Percentiles rank a stretch among this genome's conserved stretches.
These are phyloP conservation scores for Eimeria acervulina DNA, from an alignment of 169 alveolate species.

Conservation along the genomic window DNA sequence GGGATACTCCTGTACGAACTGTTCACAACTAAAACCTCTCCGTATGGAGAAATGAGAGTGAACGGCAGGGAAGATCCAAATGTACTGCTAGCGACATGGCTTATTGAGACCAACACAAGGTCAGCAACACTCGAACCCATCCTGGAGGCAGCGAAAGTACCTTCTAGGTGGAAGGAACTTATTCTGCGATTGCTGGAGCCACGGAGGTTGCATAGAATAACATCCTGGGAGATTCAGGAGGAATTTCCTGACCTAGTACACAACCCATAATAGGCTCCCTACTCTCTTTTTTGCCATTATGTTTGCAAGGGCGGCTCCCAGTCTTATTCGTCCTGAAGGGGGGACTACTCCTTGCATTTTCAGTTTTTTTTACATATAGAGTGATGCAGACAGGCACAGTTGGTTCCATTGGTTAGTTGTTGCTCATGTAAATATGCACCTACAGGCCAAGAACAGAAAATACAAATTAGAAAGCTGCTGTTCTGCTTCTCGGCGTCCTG, in stretches of 20 bases:
- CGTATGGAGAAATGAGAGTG: background rate
- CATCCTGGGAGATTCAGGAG: background rate
- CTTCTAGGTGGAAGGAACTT: background rate
- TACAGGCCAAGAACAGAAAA: background rate
- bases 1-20: conserved; percentile 41
- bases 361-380: background rate
- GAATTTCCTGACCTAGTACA: conserved; percentile 13
- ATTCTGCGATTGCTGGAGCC: conserved; percentile 4
- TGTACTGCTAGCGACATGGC: background rate
- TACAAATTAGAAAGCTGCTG: background rate
- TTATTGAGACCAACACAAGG: background rate
- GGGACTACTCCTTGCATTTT: background rate
- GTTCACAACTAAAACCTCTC: background rate
- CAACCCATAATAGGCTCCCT: background rate
- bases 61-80: background rate
- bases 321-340: background rate
- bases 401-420: background rate
- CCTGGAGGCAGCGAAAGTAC: background rate
- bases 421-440: background rate
- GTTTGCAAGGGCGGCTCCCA: background rate
- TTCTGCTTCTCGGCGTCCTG: background rate
- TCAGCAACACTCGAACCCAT: background rate
- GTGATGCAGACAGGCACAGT: too few relatives aligned
- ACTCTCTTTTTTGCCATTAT: background rate
- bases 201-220: background rate